Evolutionary conservation across 345 rosid genomes (phyloP).

Genomic region (Eucalyptus pauciflora): DNA sequence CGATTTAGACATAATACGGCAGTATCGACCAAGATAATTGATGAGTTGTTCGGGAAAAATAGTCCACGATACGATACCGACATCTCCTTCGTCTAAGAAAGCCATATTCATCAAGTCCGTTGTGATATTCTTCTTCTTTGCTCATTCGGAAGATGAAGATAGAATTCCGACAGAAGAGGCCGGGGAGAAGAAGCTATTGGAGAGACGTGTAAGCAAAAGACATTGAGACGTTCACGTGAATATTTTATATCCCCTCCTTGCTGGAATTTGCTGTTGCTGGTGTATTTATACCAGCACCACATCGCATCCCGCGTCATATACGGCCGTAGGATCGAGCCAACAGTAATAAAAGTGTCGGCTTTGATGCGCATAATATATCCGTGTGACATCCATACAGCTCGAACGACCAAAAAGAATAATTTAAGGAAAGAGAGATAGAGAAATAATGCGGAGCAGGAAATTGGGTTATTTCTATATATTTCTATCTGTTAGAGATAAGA

Average conservation of each 20-base stretch:
- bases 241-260: background rate
- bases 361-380: background rate
- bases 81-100: background rate
- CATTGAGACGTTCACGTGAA: background rate
- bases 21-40: accelerated
- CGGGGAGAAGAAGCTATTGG: background rate
- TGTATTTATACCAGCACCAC: background rate
- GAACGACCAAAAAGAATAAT: background rate
- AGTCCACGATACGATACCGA: background rate
- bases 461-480: background rate
- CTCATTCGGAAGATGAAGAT: background rate
- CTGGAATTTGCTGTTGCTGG: background rate
- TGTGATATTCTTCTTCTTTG: background rate
- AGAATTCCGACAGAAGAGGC: background rate
- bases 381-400: background rate
- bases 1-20: background rate
- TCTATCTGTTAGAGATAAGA: background rate
- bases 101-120: background rate
- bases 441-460: background rate
- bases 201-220: background rate
- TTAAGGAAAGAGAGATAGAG: background rate
- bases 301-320: background rate
- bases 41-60: background rate
- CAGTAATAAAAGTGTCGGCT: background rate
- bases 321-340: background rate